These are phyloP conservation scores for Peronospora belbahrii DNA, from an alignment of 352 stramenopile genomes.

Conservation along the genomic window DNA sequence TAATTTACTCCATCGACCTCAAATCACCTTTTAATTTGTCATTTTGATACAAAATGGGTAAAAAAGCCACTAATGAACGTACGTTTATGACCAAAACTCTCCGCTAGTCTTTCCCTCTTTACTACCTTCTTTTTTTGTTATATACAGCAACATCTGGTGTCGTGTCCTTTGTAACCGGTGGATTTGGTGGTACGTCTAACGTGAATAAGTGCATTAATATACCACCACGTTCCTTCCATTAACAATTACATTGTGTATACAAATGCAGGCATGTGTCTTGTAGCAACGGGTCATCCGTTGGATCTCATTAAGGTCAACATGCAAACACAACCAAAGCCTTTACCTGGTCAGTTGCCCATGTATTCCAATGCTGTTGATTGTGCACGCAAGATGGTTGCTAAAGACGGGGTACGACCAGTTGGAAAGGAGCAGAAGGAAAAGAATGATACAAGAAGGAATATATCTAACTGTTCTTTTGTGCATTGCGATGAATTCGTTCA, in stretches of 20 bases:
- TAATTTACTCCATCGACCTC: constrained; percentile 11
- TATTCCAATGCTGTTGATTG: constrained; percentile 87
- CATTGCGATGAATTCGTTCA: constrained; percentile 1
- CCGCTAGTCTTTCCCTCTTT: neutral
- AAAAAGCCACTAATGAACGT: constrained; percentile 38
- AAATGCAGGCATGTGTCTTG: constrained; percentile 76
- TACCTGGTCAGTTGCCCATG: constrained; percentile 52
- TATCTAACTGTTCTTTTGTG: constrained; percentile 5
- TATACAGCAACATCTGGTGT: constrained; percentile 66
- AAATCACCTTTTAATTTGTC: constrained; percentile 1
- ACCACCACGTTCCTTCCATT: neutral
- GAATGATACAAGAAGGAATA: neutral
- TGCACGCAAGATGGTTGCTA: constrained; percentile 87
- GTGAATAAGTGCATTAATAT: neutral
- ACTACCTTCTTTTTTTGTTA: neutral
- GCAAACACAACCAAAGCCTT: constrained; percentile 80
- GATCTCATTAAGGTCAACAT: constrained; percentile 95
- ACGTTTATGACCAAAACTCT: neutral
- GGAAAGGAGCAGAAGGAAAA: neutral
- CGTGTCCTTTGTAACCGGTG: constrained; percentile 92
- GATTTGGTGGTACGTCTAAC: constrained; percentile 75
- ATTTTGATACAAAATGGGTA: constrained; percentile 28
- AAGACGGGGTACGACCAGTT: constrained; percentile 78
- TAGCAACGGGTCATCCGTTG: constrained; percentile 90
- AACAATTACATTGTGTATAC: neutral